Evolutionary conservation across 2,329 filamentous ascomycete species (phyloP), one percentile per base, ranked within the genome.

Genomic region (Kalaharituber pfeilii): DNA sequence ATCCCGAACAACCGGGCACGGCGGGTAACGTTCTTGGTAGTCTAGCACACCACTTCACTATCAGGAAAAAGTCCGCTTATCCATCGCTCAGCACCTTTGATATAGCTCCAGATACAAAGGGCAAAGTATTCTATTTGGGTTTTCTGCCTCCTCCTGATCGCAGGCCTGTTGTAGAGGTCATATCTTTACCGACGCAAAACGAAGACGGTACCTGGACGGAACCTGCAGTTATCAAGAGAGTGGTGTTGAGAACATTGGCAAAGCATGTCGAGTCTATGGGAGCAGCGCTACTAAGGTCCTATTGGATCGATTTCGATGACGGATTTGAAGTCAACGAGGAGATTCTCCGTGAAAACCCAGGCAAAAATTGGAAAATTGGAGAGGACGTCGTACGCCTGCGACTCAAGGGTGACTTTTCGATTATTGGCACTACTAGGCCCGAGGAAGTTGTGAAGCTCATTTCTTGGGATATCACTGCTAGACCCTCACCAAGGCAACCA

Each of bases 151-250:
- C 54, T n/a, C 15, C 57, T 18, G 57, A 59, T 26, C 54, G 57
- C 22, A 57, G 54, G n/a, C 56, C 58, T 30, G 54, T 60, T 36
- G 57, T 60, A 13, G 58, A 60, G 47, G 56, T 60, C 6, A 54
- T 57, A 28, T 26, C 58, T 13, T 27, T 60, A 8, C 58, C 58
- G 7, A 50, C 1, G 26, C 13, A 39, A 27, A 51, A 59, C 25
- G 33, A n/a, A 24, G 55, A 57, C 30, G 53, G 42, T 20, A 57
- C 52, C 28, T 60, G 57, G 57, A 55, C 51, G 29, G 50, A 54
- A 45, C 56, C 56, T n/a, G 53, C 54, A 27, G 54, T 60, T 27
- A 42, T 60, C n/a, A 60, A 60, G 47, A 57, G 58, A 25, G 55
- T 60, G 52, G 53, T 55, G 39, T 50, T 57, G 22, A 51, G 54